Conservation (phyloP, 1,284 basidiomycete species). For the Cutaneotrichosporon sp. region DNA sequence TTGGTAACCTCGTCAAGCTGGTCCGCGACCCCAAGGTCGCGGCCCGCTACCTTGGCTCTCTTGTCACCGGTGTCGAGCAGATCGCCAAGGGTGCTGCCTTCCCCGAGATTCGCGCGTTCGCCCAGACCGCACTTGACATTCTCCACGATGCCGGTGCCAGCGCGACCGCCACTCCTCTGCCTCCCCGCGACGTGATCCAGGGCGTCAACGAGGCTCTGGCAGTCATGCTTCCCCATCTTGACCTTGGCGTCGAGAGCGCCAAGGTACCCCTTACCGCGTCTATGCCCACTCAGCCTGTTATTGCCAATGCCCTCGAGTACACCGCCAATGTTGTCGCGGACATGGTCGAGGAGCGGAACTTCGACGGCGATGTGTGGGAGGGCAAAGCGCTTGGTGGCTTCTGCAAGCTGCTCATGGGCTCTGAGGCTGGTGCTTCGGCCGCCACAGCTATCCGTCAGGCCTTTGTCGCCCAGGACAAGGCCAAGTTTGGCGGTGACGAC, state of each 20-base stretch:
- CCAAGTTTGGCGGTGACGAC: conserved; percentile 60
- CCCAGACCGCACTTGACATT: conserved; percentile 69
- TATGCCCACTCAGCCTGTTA: conserved; percentile 43
- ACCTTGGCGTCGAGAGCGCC: conserved; percentile 53
- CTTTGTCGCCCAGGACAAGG: conserved; percentile 74
- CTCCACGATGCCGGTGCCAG: conserved; percentile 76
- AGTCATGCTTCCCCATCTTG: conserved; percentile 60
- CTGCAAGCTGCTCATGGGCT: conserved; percentile 53
- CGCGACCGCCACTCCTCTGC: conserved; percentile 59
- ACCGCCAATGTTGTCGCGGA: conserved; percentile 70
- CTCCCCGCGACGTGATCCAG: conserved; percentile 61
- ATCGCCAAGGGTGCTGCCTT: conserved; percentile 90
- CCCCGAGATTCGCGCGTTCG: conserved; percentile 94
- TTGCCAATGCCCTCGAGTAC: conserved; percentile 58
- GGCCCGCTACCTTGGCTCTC: conserved; percentile 77
- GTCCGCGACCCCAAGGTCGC: conserved; percentile 89
- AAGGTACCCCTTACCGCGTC: conserved; percentile 42
- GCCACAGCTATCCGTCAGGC: conserved; percentile 64
- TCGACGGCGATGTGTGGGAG: conserved; percentile 66
- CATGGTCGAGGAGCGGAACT: conserved; percentile 64
- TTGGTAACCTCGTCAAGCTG: conserved; percentile 96
- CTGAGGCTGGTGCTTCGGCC: conserved; percentile 50
- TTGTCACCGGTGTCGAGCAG: conserved; percentile 87
- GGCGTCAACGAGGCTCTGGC: conserved; percentile 59
- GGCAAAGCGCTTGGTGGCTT: conserved; percentile 64